Conservation (phyloP, 1,139 yeast genomes). For the Yamadazyma spencermartinsiae region DNA sequence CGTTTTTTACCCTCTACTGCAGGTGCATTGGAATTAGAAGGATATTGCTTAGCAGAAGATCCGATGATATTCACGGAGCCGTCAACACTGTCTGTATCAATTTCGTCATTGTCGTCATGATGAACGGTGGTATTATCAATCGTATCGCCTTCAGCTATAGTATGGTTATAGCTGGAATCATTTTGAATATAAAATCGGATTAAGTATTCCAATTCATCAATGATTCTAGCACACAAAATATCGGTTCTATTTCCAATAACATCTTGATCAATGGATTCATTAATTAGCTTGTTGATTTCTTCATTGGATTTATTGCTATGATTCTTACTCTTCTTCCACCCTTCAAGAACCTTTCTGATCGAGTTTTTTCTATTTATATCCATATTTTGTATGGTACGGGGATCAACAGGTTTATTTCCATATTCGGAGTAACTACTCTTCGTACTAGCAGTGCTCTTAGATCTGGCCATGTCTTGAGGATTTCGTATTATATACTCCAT, state of each 20-base stretch:
- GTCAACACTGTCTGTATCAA: conserved; percentile 16
- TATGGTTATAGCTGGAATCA: conserved; percentile 21
- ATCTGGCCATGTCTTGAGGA: conserved; percentile 3
- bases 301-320: conserved; percentile 14
- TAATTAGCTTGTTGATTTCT: conserved; percentile 14
- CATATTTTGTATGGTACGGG: conserved; percentile 5
- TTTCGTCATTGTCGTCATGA: conserved; percentile 16
- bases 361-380: conserved; percentile 36
- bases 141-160: conserved; percentile 26
- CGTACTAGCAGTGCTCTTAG: background rate
- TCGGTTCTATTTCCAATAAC: conserved; percentile 56
- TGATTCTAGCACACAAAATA: conserved; percentile 73
- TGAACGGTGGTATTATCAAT: conserved; percentile 14
- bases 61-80: conserved; percentile 16
- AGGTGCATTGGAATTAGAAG: conserved; percentile 4
- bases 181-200: conserved; percentile 35
- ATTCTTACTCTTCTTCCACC: conserved; percentile 37
- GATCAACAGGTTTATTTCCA: conserved; percentile 11
- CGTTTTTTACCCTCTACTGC: conserved; percentile 7
- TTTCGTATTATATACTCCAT: conserved; percentile 42
- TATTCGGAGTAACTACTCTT: background rate
- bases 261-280: conserved; percentile 16
- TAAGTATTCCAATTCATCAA: conserved; percentile 65
- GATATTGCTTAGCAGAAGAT: conserved; percentile 8
- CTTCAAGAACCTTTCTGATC: conserved; percentile 40